A percentile compares a stretch with the other conserved stretches of the same genome.
Conservation (phyloP, 1,284 basidiomycete species). For the Ustilago sp. region DNA sequence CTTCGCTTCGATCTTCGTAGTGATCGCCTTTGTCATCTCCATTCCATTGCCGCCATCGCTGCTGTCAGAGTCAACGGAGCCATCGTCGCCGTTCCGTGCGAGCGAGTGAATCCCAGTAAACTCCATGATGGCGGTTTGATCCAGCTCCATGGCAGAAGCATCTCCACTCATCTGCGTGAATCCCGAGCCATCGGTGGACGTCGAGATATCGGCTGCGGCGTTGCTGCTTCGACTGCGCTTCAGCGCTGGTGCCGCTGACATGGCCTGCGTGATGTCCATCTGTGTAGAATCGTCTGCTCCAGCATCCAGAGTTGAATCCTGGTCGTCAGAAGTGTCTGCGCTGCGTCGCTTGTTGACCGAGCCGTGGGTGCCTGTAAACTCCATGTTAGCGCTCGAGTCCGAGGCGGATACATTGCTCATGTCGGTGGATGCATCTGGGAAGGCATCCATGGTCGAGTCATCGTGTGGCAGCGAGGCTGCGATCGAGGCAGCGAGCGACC, state of each 20-base stretch:
- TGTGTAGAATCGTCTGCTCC: constrained; percentile 31
- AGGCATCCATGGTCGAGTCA: constrained; percentile 40
- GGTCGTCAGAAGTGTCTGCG: constrained; percentile 26
- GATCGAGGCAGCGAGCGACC: constrained; percentile 46
- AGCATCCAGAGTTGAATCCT: constrained; percentile 24
- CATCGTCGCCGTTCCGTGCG: constrained; percentile 6
- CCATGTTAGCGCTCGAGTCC: constrained; percentile 41
- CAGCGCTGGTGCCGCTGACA: constrained; percentile 28
- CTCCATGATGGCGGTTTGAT: constrained; percentile 51
- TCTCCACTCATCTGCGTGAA: neutral
- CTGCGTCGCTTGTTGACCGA: constrained; percentile 40
- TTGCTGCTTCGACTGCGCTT: constrained; percentile 44
- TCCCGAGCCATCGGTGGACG: constrained; percentile 19
- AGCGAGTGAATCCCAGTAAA: constrained; percentile 42
- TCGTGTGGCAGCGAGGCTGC: constrained; percentile 46
- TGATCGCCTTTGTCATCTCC: constrained; percentile 53
- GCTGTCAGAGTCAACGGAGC: constrained; percentile 27
- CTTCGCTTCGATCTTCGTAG: constrained; percentile 49
- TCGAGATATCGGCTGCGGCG: constrained; percentile 22
- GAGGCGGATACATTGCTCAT: constrained; percentile 24
- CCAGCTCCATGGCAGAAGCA: constrained; percentile 32
- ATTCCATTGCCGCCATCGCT: constrained; percentile 38
- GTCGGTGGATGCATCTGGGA: constrained; percentile 23
- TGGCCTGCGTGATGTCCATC: constrained; percentile 47
- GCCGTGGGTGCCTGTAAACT: constrained; percentile 48